Evolutionary conservation across 441 rosid species (phyloP).

Genomic region (Kokia cookei): DNA sequence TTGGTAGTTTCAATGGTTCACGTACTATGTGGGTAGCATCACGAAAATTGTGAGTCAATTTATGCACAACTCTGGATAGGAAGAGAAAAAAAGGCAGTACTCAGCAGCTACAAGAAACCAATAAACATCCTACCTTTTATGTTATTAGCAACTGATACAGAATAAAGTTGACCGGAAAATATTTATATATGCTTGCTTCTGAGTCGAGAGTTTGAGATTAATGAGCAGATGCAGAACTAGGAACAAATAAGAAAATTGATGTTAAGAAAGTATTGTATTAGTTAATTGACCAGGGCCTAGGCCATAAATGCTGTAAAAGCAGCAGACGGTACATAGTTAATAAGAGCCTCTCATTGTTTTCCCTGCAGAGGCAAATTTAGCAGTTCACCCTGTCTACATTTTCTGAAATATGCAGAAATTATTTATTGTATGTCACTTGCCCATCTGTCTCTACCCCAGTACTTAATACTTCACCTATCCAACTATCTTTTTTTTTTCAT

Average conservation of each 20-base stretch:
- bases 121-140: background rate
- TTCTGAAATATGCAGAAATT: background rate
- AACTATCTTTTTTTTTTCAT: background rate
- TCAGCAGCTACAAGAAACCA: conserved; percentile 9
- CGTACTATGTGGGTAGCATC: conserved; percentile 65
- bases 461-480: background rate
- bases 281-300: background rate
- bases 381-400: background rate
- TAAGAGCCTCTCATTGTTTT: background rate
- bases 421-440: background rate
- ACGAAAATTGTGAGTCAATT: conserved; percentile 84
- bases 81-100: conserved; percentile 19
- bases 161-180: background rate
- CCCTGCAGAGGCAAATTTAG: background rate
- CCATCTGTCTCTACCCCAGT: background rate
- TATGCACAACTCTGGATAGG: conserved; percentile 74
- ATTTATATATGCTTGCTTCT: background rate
- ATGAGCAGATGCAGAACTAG: background rate
- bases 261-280: background rate
- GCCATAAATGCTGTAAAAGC: background rate
- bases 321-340: background rate
- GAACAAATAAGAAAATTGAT: background rate
- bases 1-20: conserved; percentile 48
- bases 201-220: background rate
- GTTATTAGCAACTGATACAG: background rate